phyloP scores from a whole-genome alignment of 2,329 filamentous ascomycete genomes.

The Ophiostoma novo-ulmi region DNA sequence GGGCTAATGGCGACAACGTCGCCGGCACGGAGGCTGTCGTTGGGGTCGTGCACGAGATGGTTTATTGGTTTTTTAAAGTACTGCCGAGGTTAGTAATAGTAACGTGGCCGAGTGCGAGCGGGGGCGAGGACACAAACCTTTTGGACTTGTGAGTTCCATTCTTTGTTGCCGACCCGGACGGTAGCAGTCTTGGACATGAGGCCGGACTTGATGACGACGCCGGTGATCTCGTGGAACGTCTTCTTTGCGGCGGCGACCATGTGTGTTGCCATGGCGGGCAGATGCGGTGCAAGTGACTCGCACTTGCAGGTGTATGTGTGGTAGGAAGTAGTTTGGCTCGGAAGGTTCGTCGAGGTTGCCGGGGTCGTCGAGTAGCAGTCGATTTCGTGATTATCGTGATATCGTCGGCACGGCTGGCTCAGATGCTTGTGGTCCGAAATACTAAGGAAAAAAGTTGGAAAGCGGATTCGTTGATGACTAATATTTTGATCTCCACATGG shows the following conservation, averaged over 20 bases:
- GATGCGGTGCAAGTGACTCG: not conserved
- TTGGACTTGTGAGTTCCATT: slow-evolving; percentile 66
- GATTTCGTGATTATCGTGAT: not conserved
- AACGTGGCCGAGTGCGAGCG: not conserved
- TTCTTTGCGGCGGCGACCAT: slow-evolving; percentile 37
- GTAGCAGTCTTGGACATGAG: slow-evolving; percentile 75
- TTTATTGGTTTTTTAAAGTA: slow-evolving; percentile 60
- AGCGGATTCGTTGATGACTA: not conserved
- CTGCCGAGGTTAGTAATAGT: slow-evolving; percentile 36
- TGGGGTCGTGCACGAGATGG: slow-evolving; percentile 73
- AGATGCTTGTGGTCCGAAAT: not conserved
- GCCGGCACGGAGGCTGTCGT: slow-evolving; percentile 64
- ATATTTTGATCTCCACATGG: not conserved
- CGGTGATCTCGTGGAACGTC: slow-evolving; percentile 51
- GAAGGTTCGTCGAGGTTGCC: not conserved
- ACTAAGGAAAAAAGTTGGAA: not conserved
- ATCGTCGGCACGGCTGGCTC: slow-evolving; percentile 3
- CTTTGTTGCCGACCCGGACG: slow-evolving; percentile 64
- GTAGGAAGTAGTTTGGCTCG: not conserved
- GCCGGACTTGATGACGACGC: slow-evolving; percentile 72
- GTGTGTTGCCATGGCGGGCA: slow-evolving; percentile 37
- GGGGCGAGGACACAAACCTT: slow-evolving; percentile 51
- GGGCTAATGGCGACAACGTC: slow-evolving; percentile 68
- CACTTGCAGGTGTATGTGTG: not conserved
- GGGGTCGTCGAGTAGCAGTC: not conserved